These are phyloP conservation scores for Tirmania nivea DNA, from an alignment of 495 filamentous ascomycete species.

Conservation along the genomic window DNA sequence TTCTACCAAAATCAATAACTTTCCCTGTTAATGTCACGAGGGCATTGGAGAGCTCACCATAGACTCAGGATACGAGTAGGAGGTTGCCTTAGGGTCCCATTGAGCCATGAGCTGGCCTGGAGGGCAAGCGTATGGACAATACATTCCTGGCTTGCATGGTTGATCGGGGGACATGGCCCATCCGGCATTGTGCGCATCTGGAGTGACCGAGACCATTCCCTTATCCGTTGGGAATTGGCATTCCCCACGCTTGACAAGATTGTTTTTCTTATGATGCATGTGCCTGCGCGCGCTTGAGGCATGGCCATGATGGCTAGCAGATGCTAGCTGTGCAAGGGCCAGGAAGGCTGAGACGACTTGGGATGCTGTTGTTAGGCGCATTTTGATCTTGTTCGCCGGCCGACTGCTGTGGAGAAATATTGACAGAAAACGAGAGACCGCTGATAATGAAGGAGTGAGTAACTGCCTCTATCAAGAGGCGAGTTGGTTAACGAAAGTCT, in stretches of 20 bases:
- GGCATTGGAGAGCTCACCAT: conserved; percentile 35
- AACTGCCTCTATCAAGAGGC: too few species aligned
- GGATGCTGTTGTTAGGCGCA: background rate
- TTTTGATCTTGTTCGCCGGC: background rate
- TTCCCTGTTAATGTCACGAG: background rate
- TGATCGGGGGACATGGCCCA: conserved; percentile 72
- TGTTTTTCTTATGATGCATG: conserved; percentile 9
- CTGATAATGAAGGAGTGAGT: too few species aligned
- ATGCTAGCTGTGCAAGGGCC: background rate
- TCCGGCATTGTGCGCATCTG: conserved; percentile 42
- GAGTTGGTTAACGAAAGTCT: too few species aligned
- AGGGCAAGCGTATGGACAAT: conserved; percentile 62
- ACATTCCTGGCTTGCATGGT: conserved; percentile 42
- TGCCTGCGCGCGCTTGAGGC: conserved; percentile 11
- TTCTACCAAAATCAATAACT: conserved; percentile 31
- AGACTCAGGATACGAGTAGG: conserved; percentile 45
- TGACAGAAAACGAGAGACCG: too few species aligned
- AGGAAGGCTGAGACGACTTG: background rate
- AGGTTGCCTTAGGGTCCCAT: conserved; percentile 50
- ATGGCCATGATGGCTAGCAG: background rate
- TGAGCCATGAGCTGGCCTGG: conserved; percentile 57
- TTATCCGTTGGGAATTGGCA: conserved; percentile 48
- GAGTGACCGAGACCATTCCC: conserved; percentile 46
- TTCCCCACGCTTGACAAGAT: conserved; percentile 13
- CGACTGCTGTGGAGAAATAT: background rate